Conservation (phyloP, 2,329 filamentous ascomycete species). For the Paecilomyces sp. region DNA sequence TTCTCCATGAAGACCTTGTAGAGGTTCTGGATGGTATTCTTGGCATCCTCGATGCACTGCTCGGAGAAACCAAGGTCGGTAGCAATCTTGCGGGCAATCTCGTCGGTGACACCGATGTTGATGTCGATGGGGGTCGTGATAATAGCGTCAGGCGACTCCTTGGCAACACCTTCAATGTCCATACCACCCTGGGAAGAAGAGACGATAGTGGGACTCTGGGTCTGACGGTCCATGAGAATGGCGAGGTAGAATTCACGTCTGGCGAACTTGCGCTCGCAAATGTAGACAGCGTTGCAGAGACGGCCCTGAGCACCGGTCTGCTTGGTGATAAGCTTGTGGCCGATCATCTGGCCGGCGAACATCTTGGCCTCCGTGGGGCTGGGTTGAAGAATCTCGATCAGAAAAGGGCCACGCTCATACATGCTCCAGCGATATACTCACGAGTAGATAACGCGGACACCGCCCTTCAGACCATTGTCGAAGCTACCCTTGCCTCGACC, state of each 20-base stretch:
- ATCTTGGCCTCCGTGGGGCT: slow-evolving; percentile 86
- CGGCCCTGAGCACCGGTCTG: slow-evolving; percentile 91
- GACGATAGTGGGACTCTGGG: slow-evolving; percentile 89
- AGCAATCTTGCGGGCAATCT: slow-evolving; percentile 84
- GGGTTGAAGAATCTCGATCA: slow-evolving; percentile 1
- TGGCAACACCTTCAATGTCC: slow-evolving; percentile 98
- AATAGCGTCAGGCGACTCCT: slow-evolving; percentile 95
- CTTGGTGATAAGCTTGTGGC: slow-evolving; percentile 99
- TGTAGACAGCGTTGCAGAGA: slow-evolving; percentile 95
- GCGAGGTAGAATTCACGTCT: slow-evolving; percentile 98
- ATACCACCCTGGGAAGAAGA: slow-evolving; percentile 97
- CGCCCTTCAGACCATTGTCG: slow-evolving; percentile 97
- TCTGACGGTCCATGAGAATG: slow-evolving; percentile 92
- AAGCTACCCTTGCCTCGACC: slow-evolving; percentile 97
- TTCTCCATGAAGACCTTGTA: slow-evolving; percentile 99
- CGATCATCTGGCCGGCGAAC: slow-evolving; percentile 99
- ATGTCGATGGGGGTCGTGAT: slow-evolving; percentile 91
- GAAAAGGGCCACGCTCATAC: background rate
- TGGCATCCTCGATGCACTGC: slow-evolving; percentile 93
- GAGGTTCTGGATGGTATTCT: slow-evolving; percentile 94
- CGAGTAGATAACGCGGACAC: slow-evolving; percentile 98
- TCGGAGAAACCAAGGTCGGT: slow-evolving; percentile 93
- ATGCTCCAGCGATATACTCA: slow-evolving; percentile 31
- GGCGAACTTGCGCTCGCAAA: slow-evolving; percentile 99
- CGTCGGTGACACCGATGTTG: slow-evolving; percentile 88